These are phyloP conservation scores for Dentipellis sp. DNA, from an alignment of 768 basidiomycete species.

Conservation along the genomic window DNA sequence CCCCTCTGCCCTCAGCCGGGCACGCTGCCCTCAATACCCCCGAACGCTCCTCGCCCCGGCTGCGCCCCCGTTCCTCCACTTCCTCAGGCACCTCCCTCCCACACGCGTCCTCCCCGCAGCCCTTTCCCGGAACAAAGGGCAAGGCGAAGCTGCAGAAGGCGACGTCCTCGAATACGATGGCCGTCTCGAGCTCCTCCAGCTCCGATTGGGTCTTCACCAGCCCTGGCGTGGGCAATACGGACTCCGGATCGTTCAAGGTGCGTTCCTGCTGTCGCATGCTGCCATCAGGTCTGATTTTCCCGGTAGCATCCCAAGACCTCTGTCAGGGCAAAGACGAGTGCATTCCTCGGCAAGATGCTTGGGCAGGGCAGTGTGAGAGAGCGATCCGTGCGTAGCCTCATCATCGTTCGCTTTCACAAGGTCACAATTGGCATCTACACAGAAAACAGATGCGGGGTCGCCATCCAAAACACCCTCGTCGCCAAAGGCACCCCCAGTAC, in stretches of 20 bases:
- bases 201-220: constrained; percentile 43
- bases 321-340: constrained; percentile 71
- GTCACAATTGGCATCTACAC: not conserved
- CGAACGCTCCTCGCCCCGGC: constrained; percentile 13
- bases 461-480: constrained; percentile 2
- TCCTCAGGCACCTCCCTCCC: constrained; percentile 22
- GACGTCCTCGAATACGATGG: not conserved
- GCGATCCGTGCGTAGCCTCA: constrained; percentile 45
- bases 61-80: constrained; percentile 36
- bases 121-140: constrained; percentile 20
- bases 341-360: constrained; percentile 72
- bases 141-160: constrained; percentile 17
- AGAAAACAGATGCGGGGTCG: constrained; percentile 24
- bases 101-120: constrained; percentile 23
- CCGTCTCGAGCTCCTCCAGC: constrained; percentile 21
- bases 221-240: constrained; percentile 21
- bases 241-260: constrained; percentile 39
- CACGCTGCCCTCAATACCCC: constrained; percentile 4
- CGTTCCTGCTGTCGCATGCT: constrained; percentile 11
- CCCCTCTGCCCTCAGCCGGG: constrained; percentile 30
- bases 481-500: constrained; percentile 18
- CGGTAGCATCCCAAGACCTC: constrained; percentile 46
- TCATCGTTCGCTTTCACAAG: constrained; percentile 7
- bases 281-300: not conserved
- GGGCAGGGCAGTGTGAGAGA: constrained; percentile 58